A percentile compares a stretch with the other conserved stretches of the same genome.
Evolutionary conservation across 257 asterid species (phyloP).

Genomic region (Asclepias syriaca): DNA sequence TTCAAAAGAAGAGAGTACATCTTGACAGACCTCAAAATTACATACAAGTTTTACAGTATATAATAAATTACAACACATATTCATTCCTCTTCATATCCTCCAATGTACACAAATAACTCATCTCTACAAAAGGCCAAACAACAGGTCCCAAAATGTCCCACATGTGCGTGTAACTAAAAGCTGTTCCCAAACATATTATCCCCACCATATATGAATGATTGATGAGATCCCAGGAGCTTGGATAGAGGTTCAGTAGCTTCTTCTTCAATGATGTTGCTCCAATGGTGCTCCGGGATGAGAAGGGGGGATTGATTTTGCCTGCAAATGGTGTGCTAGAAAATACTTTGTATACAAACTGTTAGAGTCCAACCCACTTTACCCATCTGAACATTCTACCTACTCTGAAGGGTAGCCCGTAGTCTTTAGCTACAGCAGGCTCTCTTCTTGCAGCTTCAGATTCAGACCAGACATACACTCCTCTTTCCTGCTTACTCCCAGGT

Average conservation of each 20-base stretch:
- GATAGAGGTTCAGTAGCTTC: neutral
- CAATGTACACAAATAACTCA: slow-evolving; percentile 13
- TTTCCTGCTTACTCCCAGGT: slow-evolving; percentile 88
- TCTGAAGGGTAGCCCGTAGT: slow-evolving; percentile 78
- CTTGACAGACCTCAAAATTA: slow-evolving; percentile 1
- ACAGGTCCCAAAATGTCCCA: neutral
- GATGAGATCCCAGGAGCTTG: neutral
- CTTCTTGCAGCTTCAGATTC: slow-evolving; percentile 87
- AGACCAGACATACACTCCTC: slow-evolving; percentile 90
- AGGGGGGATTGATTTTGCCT: neutral
- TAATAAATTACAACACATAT: slow-evolving; percentile 4
- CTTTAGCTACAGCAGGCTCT: slow-evolving; percentile 82
- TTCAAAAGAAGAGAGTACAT: neutral
- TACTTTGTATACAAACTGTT: slow-evolving; percentile 9
- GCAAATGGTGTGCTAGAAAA: slow-evolving; percentile 3
- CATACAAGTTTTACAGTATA: slow-evolving; percentile 8
- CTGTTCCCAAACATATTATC: neutral
- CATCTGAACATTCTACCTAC: slow-evolving; percentile 81
- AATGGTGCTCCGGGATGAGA: neutral
- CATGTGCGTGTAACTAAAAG: neutral
- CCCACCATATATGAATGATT: neutral
- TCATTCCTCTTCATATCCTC: slow-evolving; percentile 4
- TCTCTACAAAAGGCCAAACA: slow-evolving; percentile 11
- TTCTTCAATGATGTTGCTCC: neutral
- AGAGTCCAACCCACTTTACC: slow-evolving; percentile 98